phyloP scores from a whole-genome alignment of 352 stramenopile species.

The Phytophthora boehmeriae region DNA sequence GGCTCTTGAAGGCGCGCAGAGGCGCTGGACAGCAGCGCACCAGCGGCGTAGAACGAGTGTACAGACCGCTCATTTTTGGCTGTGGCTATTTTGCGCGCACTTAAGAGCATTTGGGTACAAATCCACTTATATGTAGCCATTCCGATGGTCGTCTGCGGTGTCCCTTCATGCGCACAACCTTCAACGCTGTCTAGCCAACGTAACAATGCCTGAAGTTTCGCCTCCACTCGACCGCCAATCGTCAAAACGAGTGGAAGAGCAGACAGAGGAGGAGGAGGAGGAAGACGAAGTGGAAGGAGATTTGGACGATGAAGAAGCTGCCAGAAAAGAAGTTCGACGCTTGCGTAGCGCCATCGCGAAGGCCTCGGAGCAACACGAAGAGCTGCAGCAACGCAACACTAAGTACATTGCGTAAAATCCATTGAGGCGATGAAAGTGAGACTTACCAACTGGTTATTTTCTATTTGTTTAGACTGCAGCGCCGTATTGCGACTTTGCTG shows the following conservation, averaged over 20 bases:
- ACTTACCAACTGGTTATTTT: not conserved
- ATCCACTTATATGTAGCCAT: slow-evolving; percentile 10
- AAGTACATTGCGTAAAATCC: slow-evolving; percentile 37
- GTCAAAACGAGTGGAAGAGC: not conserved
- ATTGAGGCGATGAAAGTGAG: not conserved
- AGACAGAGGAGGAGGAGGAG: slow-evolving; percentile 9
- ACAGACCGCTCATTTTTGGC: slow-evolving; percentile 30
- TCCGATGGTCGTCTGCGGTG: not conserved
- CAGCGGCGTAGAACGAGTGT: slow-evolving; percentile 12
- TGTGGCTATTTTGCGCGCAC: too few relatives aligned
- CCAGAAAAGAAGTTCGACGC: slow-evolving; percentile 40
- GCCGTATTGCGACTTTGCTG: slow-evolving; percentile 69
- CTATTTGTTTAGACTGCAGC: slow-evolving; percentile 58
- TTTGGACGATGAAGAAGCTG: slow-evolving; percentile 56
- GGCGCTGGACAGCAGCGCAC: slow-evolving; percentile 13
- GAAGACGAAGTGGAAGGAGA: slow-evolving; percentile 21
- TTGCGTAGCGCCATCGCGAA: slow-evolving; percentile 62
- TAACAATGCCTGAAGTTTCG: slow-evolving; percentile 10
- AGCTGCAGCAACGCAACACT: slow-evolving; percentile 77
- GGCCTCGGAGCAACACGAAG: slow-evolving; percentile 56
- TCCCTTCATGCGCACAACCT: not conserved
- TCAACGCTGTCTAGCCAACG: slow-evolving; percentile 7
- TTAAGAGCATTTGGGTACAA: not conserved
- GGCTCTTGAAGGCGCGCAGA: slow-evolving; percentile 68
- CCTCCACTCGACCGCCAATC: too few relatives aligned